phyloP scores from a whole-genome alignment of 495 filamentous ascomycete species.

The Podospora pseudocomata region DNA sequence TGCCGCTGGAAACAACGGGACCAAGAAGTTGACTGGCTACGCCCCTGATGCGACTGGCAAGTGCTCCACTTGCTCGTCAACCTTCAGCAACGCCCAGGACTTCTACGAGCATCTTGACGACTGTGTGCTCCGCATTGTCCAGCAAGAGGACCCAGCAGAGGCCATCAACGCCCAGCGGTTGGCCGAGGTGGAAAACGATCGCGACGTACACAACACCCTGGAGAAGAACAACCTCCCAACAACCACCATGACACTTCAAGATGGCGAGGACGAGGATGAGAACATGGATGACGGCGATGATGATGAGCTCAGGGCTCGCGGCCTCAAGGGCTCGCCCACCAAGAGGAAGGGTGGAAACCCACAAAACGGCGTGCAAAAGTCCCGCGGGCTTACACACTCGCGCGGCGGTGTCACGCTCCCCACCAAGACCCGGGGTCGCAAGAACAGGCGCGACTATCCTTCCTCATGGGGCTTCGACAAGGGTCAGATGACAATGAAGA shows the following conservation, averaged over 20 bases:
- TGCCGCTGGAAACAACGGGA: constrained; percentile 36
- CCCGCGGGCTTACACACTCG: constrained; percentile 56
- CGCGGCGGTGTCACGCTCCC: constrained; percentile 58
- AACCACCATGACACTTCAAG: constrained; percentile 54
- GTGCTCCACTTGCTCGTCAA: constrained; percentile 90
- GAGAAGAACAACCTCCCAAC: constrained; percentile 71
- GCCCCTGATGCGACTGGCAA: constrained; percentile 79
- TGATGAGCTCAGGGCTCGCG: constrained; percentile 35
- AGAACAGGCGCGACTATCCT: constrained; percentile 89
- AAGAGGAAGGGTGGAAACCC: constrained; percentile 44
- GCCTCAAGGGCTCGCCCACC: constrained; percentile 30
- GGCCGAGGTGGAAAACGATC: constrained; percentile 76
- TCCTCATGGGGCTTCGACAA: constrained; percentile 85
- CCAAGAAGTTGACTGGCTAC: constrained; percentile 60
- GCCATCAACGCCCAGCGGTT: constrained; percentile 89
- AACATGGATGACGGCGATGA: constrained; percentile 53
- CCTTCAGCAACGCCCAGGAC: constrained; percentile 91
- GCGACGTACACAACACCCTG: constrained; percentile 77
- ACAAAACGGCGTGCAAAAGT: constrained; percentile 51
- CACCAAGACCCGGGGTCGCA: constrained; percentile 62
- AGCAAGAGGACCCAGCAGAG: constrained; percentile 94
- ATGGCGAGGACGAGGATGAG: constrained; percentile 61
- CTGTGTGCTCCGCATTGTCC: constrained; percentile 95
- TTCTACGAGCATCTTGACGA: constrained; percentile 99
- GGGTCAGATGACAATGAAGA: constrained; percentile 94